phyloP scores from a whole-genome alignment of 768 basidiomycete species.

The Daedalea quercina region DNA sequence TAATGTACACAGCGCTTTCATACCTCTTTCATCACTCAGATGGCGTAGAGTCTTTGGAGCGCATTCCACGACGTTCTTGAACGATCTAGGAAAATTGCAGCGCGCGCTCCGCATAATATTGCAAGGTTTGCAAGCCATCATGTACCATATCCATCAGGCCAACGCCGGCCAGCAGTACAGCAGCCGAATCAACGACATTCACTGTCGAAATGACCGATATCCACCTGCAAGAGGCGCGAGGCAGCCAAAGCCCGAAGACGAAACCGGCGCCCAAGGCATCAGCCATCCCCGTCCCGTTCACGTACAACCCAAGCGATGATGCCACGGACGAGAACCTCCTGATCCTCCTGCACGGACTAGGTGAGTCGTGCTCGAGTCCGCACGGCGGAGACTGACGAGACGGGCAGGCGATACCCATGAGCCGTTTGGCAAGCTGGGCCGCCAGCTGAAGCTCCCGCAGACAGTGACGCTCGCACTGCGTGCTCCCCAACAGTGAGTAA shows the following conservation, averaged over 20 bases:
- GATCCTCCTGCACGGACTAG: conserved; percentile 80
- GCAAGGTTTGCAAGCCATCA: too few species aligned
- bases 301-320: conserved; percentile 69
- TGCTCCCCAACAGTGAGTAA: conserved; percentile 67
- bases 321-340: conserved; percentile 84
- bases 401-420: conserved; percentile 68
- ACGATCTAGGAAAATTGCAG: too few species aligned
- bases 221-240: conserved; percentile 8
- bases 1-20: too few species aligned
- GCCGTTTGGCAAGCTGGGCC: conserved; percentile 72
- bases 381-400: neutral
- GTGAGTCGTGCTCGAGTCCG: conserved; percentile 31
- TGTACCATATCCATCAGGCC: too few species aligned
- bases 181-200: too few species aligned
- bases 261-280: conserved; percentile 45
- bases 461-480: conserved; percentile 80
- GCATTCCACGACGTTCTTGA: too few species aligned
- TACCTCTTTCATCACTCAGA: too few species aligned
- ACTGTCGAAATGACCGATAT: conserved; percentile 5
- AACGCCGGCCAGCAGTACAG: too few species aligned
- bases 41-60: too few species aligned
- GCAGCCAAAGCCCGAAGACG: conserved; percentile 10
- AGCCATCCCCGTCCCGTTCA: conserved; percentile 48
- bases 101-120: too few species aligned
- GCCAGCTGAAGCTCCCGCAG: conserved; percentile 76